phyloP scores from a whole-genome alignment of 441 rosid genomes.

The Kokia cookei region DNA sequence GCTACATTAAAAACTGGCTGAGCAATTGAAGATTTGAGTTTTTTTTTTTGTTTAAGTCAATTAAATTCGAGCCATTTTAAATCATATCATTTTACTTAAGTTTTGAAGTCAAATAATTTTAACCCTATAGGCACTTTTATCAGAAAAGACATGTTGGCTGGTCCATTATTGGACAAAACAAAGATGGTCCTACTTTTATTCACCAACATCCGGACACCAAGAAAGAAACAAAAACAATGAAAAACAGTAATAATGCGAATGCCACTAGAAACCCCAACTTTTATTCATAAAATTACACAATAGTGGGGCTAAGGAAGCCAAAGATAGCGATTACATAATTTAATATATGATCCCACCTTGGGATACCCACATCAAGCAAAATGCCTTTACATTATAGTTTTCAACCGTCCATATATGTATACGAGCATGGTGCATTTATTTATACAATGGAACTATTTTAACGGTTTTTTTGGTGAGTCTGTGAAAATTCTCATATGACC shows the following conservation, averaged over 20 bases:
- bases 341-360: background rate
- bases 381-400: background rate
- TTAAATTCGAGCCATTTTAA: too few species aligned
- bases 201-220: background rate
- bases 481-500: constrained; percentile 20
- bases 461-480: constrained; percentile 22
- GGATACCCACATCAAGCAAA: background rate
- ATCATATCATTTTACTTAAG: too few species aligned
- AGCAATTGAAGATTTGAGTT: too few species aligned
- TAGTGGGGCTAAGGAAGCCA: background rate
- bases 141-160: too few species aligned
- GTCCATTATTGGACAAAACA: background rate
- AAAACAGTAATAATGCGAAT: background rate
- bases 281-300: background rate
- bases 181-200: background rate
- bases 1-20: too few species aligned
- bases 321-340: background rate
- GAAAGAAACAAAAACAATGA: background rate
- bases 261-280: background rate
- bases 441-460: background rate
- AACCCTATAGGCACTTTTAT: too few species aligned
- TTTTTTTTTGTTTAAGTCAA: too few species aligned
- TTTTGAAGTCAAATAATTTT: too few species aligned
- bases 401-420: background rate
- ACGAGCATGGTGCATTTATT: background rate